Evolutionary conservation across 2,329 filamentous ascomycete genomes (phyloP), one percentile per base, ranked within the genome.

Genomic region (Colletotrichum navitas): DNA sequence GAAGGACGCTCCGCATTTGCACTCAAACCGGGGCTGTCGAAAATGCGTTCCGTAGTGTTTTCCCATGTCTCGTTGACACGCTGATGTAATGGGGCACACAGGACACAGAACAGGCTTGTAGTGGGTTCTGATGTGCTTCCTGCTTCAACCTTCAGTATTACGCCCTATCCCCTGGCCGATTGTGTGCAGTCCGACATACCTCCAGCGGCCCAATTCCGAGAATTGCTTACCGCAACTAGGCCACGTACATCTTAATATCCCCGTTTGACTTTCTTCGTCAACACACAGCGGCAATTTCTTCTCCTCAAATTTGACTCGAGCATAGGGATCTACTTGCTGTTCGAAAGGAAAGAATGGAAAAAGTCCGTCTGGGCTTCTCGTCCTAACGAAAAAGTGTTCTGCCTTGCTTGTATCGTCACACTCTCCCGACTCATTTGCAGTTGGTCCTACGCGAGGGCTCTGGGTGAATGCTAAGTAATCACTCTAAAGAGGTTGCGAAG

Each of bases 31-130:
- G 18, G 52, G 52, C 5, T 26, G 32, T 1, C n/a, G 24, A n/a
- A 64, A 68, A 12, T 68, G 66, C 4, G 52, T 59, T 1, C n/a
- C 10, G 26, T n/a, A 54, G 1, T 68, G 66, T 2, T 43, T 68
- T 2, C 5, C 5, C 52, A 64, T 59, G 18, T 68, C 66, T 5
- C 66, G 29, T 8, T 47, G 41, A 45, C 52, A 59, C 0, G 66
- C 54, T 5, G 51, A 54, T 16, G 11, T n/a, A 4, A 16, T 29
- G 6, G 45, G 29, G 26, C 63, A 66, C 2, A 60, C 11, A 1
- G 45, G 41, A 36, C 63, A 66, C 24, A 60, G 6, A 10, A 66
- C 55, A 8, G 63, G 63, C 26, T 24, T 60, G 1, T 36, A 43
- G 3, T 66, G 55, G 2, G 32, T 26, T 36, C 32, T 55, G 12